phyloP scores from a whole-genome alignment of 306 rosid genomes.

The Cicer judaicum region DNA sequence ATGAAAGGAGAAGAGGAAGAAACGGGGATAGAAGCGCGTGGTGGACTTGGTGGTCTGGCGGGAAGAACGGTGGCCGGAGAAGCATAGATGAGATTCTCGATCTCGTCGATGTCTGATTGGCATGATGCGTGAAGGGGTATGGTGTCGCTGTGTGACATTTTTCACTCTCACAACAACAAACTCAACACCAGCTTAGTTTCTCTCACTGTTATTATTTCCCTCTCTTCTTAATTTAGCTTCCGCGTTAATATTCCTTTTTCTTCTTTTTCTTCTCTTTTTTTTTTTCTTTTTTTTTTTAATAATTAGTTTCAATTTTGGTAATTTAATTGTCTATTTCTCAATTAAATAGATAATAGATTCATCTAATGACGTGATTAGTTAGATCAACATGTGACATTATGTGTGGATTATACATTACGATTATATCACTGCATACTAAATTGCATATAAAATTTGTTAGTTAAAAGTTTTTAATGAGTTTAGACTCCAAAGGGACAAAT shows the following conservation, averaged over 20 bases:
- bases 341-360: no score
- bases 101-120: constrained; percentile 98
- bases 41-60: constrained; percentile 78
- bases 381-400: no score
- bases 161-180: constrained; percentile 12
- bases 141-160: constrained; percentile 91
- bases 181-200: neutral
- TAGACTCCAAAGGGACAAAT: no score
- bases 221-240: neutral
- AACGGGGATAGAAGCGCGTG: constrained; percentile 88
- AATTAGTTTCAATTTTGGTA: neutral
- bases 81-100: constrained; percentile 88
- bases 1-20: constrained; percentile 63
- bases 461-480: no score
- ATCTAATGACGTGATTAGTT: no score
- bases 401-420: no score
- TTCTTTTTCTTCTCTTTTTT: neutral
- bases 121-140: constrained; percentile 89
- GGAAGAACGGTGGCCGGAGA: constrained; percentile 71
- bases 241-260: neutral
- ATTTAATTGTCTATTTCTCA: no score
- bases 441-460: no score
- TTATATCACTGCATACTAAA: no score
- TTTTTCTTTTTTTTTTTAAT: neutral
- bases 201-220: neutral